Conservation (phyloP, 75 land plant species). For the Selaginella tamariscina region DNA sequence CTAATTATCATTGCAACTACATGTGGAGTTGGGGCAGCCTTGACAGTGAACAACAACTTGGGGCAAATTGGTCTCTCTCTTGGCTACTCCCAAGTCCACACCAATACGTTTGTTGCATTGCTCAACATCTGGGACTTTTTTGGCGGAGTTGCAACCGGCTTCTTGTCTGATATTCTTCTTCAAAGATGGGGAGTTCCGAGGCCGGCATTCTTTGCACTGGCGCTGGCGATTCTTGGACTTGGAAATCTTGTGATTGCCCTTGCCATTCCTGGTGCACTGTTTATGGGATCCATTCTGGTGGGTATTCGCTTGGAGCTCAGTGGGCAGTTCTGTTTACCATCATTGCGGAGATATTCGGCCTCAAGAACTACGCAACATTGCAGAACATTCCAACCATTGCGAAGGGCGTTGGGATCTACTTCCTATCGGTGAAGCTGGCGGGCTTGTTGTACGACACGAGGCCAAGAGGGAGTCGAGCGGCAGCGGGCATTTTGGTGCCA, state of each 20-base stretch:
- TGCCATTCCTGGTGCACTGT: background rate
- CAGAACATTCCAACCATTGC: conserved; percentile 11
- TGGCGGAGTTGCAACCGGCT: conserved; percentile 4
- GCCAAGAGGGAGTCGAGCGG: no score
- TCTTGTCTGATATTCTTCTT: background rate
- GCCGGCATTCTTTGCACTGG: background rate
- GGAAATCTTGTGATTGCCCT: background rate
- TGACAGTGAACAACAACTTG: no score
- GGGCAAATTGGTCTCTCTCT: background rate
- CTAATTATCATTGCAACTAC: no score
- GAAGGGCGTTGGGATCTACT: conserved; percentile 2
- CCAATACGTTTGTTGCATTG: background rate
- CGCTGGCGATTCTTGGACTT: background rate
- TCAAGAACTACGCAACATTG: background rate
- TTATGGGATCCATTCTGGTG: background rate
- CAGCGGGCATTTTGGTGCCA: no score
- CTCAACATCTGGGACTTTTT: background rate
- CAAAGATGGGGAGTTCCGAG: background rate
- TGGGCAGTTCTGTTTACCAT: background rate
- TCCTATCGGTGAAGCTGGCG: conserved; percentile 5
- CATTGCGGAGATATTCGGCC: background rate
- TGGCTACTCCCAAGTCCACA: background rate
- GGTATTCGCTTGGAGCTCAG: background rate
- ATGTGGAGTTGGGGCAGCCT: background rate
- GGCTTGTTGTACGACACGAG: no score